Evolutionary conservation across 2,329 filamentous ascomycete species (phyloP).

Genomic region (Colletotrichum magnum): DNA sequence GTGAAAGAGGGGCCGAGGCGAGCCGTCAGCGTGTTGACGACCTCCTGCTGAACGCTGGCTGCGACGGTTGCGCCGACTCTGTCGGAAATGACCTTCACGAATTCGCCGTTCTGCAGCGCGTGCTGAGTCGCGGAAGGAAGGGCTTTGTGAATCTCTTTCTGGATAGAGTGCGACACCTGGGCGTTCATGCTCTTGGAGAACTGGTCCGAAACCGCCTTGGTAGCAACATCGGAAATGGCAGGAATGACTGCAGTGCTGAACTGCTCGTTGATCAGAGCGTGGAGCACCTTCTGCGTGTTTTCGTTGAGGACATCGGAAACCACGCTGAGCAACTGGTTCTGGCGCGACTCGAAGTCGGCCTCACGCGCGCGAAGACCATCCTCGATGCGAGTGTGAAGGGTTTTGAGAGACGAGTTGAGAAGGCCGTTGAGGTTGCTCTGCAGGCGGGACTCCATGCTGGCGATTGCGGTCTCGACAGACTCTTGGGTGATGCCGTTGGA

Average conservation of each 20-base stretch:
- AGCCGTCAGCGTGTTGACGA: slow-evolving; percentile 72
- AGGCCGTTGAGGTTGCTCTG: slow-evolving; percentile 62
- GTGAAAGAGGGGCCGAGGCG: slow-evolving; percentile 77
- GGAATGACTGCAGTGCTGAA: slow-evolving; percentile 85
- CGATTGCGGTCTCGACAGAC: slow-evolving; percentile 67
- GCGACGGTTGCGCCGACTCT: slow-evolving; percentile 77
- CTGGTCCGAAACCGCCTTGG: slow-evolving; percentile 78
- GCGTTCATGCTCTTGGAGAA: slow-evolving; percentile 77
- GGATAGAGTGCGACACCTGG: slow-evolving; percentile 75
- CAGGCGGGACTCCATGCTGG: slow-evolving; percentile 67
- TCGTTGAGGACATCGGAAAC: slow-evolving; percentile 73
- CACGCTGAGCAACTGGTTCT: slow-evolving; percentile 69
- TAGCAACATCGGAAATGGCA: slow-evolving; percentile 76
- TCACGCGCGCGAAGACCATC: slow-evolving; percentile 73
- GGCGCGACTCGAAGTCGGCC: slow-evolving; percentile 65
- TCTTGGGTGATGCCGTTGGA: slow-evolving; percentile 56
- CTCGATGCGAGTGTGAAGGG: slow-evolving; percentile 73
- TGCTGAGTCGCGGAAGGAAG: slow-evolving; percentile 78
- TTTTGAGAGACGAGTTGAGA: slow-evolving; percentile 71
- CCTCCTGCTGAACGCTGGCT: slow-evolving; percentile 77
- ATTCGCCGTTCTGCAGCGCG: slow-evolving; percentile 80
- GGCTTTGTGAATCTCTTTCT: slow-evolving; percentile 79
- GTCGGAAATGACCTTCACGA: slow-evolving; percentile 81
- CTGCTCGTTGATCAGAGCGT: slow-evolving; percentile 81
- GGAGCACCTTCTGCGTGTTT: slow-evolving; percentile 79